Percentiles rank a stretch among this genome's conserved stretches.
phyloP scores from a whole-genome alignment of 805 yeast genomes.

The Cyberlindnera misumaiensis region DNA sequence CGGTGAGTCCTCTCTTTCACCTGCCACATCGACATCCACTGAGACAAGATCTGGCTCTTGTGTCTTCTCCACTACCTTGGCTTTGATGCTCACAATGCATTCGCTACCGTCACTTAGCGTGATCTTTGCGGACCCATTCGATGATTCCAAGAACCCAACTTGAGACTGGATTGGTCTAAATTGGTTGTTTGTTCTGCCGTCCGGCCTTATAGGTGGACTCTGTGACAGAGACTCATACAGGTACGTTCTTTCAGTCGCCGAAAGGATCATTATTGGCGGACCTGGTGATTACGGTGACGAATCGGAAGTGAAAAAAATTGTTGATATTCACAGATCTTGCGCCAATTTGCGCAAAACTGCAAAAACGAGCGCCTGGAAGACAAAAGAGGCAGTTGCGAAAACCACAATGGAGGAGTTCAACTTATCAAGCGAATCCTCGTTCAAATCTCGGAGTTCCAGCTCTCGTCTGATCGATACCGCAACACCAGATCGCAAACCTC shows the following conservation, averaged over 20 bases:
- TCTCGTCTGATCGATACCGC: slow-evolving; percentile 10
- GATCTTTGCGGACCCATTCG: slow-evolving; percentile 90
- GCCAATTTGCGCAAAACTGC: slow-evolving; percentile 5
- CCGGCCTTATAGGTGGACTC: slow-evolving; percentile 70
- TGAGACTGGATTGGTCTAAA: slow-evolving; percentile 83
- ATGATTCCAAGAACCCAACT: slow-evolving; percentile 72
- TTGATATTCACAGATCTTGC: neutral
- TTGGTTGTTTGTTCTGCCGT: slow-evolving; percentile 68
- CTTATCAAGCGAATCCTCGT: slow-evolving; percentile 12
- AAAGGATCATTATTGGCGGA: slow-evolving; percentile 48
- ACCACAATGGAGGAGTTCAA: slow-evolving; percentile 7
- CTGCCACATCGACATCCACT: slow-evolving; percentile 77
- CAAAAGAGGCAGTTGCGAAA: slow-evolving; percentile 9
- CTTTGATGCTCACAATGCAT: slow-evolving; percentile 85
- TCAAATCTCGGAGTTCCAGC: slow-evolving; percentile 12
- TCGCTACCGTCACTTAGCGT: slow-evolving; percentile 87
- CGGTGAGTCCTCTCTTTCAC: slow-evolving; percentile 72
- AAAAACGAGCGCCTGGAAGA: slow-evolving; percentile 8
- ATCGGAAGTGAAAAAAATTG: neutral
- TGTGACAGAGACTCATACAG: slow-evolving; percentile 63
- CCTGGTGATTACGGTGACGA: neutral
- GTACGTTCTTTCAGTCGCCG: slow-evolving; percentile 72
- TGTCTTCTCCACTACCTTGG: slow-evolving; percentile 59
- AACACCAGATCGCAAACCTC: neutral
- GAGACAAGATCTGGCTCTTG: slow-evolving; percentile 46